Evolutionary conservation across 129 eudicot genomes (phyloP), one percentile per base, ranked within the genome.

Genomic region (Dittrichia graveolens): DNA sequence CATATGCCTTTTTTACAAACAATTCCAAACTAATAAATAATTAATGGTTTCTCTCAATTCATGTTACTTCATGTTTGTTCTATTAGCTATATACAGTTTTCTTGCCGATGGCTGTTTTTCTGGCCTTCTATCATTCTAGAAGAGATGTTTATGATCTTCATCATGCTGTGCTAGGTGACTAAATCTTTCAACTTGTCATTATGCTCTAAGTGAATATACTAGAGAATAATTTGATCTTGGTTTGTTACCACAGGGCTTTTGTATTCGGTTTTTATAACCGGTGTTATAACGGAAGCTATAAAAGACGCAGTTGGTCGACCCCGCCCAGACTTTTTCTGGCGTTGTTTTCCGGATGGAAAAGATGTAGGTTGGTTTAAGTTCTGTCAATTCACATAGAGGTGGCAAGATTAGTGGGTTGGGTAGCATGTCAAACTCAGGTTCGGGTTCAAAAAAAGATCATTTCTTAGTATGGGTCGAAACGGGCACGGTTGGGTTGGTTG

Each of bases 321-420:
- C 57, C 88, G 88, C 42, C 88, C 88, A 0, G 83, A 84, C 58
- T 84, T 84, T 69, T 84, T 84, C 72, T 81, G 88, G 88, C 88
- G 85, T 15, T 84, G 88, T 72, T 84, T 84, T 61, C 88, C 88
- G 7, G 77, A 81, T 65, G 88, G 88, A 48, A 77, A 55, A 65
- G 88, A 76, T 43, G 88, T 84, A 71, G 14, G 83, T n/a, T 34
- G 60, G 18, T 39, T 45, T 57, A 40, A 13, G 34, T 71, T 59
- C 13, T 14, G 6, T 75, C 7, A 12, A 8, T 49, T 3, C 31
- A 59, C n/a, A 41, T 5, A 4, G n/a, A 6, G 61, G 39, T 56
- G 13, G 37, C 4, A 19, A 8, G 61, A 56, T 24, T 2, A 8
- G 35, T 5, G 61, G 37, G 35, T 8, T 56, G 61, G 61, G 61